Base-by-base conservation (phyloP, 163 green algal species). In the Volvox carteri region DNA sequence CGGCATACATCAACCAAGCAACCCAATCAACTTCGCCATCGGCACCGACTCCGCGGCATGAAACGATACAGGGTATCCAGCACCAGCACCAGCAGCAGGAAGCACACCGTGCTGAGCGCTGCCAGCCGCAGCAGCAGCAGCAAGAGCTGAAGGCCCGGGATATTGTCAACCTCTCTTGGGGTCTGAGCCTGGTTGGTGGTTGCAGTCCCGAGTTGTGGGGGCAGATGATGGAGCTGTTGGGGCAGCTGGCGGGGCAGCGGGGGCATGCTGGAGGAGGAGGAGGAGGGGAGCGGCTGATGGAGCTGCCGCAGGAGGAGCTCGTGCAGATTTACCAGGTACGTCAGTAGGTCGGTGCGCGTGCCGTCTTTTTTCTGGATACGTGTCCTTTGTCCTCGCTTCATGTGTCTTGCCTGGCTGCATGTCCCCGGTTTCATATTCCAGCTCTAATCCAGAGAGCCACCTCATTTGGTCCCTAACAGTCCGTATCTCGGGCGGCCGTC, bases 301-400 rank as follows among this genome's bases (percentile, higher is more conserved):
- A 80, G 81, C 50, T 87, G 46, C 62, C 67, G 35, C 46, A 73
- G 23, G 81, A 87, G 81, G 81, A 50, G 65, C 81, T 87, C 2
- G 46, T 33, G 67, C 81, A 80, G 81, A 8, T 87, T 14, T 87
- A 60, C 67, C 81, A 87, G 48, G 81, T 87, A 23, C 0, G 81
- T 28, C 19, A 25, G 50, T 19, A 25, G 50, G 50, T 58, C 12
- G 16, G 50, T 16, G 50, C 16, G 12, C 50, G 50, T 58, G 16
- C 50, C 16, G 50, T 58, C 16, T 12, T 58, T 25, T 12, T 16
- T 58, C 16, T 58, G 16, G 12, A 25, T 58, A 58, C 16, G 50
- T 16, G 16, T 58, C 50, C 50, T 58, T 58, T 25, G 50, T 12
- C 16, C 16, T 58, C 50, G 16, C 16, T 58, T 58, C 50, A 25